Conservation (phyloP, 2,329 filamentous ascomycete species). For the Trichoderma sp. region DNA sequence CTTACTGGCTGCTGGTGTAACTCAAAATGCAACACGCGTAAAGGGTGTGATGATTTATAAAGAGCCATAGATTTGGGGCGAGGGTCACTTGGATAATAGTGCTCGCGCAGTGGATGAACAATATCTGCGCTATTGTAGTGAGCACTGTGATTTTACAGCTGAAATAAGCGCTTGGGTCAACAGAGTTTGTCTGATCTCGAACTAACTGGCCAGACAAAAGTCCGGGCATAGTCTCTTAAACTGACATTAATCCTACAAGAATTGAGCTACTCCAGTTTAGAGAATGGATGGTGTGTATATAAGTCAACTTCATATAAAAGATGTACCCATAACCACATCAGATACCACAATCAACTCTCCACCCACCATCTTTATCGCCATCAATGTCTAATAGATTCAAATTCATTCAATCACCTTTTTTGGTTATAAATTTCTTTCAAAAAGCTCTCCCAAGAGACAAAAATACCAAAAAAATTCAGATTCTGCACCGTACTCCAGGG, state of each 20-base stretch:
- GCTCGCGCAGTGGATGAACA: neutral
- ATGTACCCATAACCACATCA: fast-evolving
- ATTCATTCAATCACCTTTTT: too few species aligned
- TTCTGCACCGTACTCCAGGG: neutral
- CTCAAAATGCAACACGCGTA: neutral
- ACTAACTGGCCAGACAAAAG: neutral
- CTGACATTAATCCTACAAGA: too few species aligned
- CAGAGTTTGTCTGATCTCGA: neutral
- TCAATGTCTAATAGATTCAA: fast-evolving
- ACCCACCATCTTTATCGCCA: fast-evolving
- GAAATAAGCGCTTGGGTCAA: neutral
- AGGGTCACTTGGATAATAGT: fast-evolving
- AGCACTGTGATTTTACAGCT: neutral
- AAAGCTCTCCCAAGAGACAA: neutral
- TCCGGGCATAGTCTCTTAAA: too few species aligned
- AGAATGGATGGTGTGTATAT: too few species aligned
- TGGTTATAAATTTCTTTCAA: too few species aligned
- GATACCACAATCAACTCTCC: too few species aligned
- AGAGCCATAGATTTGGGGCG: neutral
- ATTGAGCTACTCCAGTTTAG: too few species aligned
- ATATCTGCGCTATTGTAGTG: neutral
- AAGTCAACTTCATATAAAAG: neutral
- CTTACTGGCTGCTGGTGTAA: neutral
- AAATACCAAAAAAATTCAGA: neutral
- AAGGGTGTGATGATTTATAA: neutral